Base-by-base conservation (phyloP, 495 filamentous ascomycete genomes). In the Talaromyces borbonicus region DNA sequence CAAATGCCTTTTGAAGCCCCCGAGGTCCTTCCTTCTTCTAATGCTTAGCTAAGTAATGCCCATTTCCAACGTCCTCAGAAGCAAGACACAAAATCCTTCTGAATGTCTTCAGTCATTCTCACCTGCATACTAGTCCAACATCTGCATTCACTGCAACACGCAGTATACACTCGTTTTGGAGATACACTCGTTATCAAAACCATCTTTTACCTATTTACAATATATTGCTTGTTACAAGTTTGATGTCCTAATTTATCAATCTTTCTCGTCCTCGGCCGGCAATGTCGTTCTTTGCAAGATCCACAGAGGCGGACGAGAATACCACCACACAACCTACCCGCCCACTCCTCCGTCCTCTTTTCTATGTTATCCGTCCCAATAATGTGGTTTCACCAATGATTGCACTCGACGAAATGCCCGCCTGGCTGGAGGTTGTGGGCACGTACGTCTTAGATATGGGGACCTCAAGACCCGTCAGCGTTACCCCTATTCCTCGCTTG, bases 371-470 rank as follows among this genome's bases (percentile, higher is more conserved):
- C 25, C 59, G 66, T 7, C 65, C 65, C 0, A 57, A 57, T 14
- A 49, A 54, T 11, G 15, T 33, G 0, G 11, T 52, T 1, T 51
- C 57, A 3, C 65, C 65, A 8, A 41, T 70, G 39, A 59, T 70
- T 15, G 52, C 65, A 0, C 9, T 61, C 9, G 66, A 70, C 27
- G 65, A 70, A 48, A 48, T 70, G 1, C 66, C 66, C 3, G 24
- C 44, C 2, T 70, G 66, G 66, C 40, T 70, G 9, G 48, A 59
- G 15, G 20, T 70, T 15, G 52, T 55, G n/a, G 22, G 12, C 7
- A 26, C n/a, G 16, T 23, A 46, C 29, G 11, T n/a, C 3, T n/a
- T 23, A 25, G 16, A 30, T 9, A 5, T 31, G 40, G 18, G 19
- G 9, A 27, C 5, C 4, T 6, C 24, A 24, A 14, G 20, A 39